Base-by-base conservation (phyloP, 176 grass and related monocot genomes). In the Musa schizocarpa region DNA sequence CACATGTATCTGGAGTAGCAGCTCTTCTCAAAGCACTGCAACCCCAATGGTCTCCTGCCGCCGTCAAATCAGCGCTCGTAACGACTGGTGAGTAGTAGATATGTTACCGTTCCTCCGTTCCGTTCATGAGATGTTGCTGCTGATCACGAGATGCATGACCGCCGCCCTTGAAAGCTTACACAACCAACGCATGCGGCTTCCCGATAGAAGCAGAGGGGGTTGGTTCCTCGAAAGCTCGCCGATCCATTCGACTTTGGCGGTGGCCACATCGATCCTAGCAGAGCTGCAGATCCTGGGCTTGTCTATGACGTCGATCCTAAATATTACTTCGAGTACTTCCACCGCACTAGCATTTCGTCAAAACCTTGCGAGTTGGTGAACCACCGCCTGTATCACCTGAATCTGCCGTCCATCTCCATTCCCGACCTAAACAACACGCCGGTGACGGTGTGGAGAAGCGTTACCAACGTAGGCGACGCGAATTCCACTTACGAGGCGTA, bases 1-100 rank as follows among this genome's bases (percentile, higher is more conserved):
- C 87, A 11, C 87, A 93, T 81, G 84, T 89, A 9, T 83, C 90
- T 17, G 82, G 90, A 68, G 75, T 89, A 12, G 85, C 65, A 17
- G 90, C 85, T 14, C 81, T 93, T 26, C 16, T 93, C 29, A 93
- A 89, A 85, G 80, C 84, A 0, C 70, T 87, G 48, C 82, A 89
- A 79, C 84, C 87, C 26, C 82, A 85, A 12, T 93, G 90, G 90
- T 93, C 87, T 87, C 90, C 90, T 83, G 77, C 90, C 43, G 85
- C 84, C 64, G 89, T 93, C 65, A 93, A 93, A 83, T 93, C 87
- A 26, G 87, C 90, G 53, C 78, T 89, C 54, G 82, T 93, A 82
- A 89, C 90, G 68, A 87, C 90, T 85, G 90, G 86, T 92, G 74
- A 53, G 55, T 62, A 53, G 55, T 62, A n/a, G 1, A 2, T 66